A percentile compares a stretch with the other conserved stretches of the same genome.
Conservation (phyloP, 345 rosid genomes). For the Syzygium aromaticum region DNA sequence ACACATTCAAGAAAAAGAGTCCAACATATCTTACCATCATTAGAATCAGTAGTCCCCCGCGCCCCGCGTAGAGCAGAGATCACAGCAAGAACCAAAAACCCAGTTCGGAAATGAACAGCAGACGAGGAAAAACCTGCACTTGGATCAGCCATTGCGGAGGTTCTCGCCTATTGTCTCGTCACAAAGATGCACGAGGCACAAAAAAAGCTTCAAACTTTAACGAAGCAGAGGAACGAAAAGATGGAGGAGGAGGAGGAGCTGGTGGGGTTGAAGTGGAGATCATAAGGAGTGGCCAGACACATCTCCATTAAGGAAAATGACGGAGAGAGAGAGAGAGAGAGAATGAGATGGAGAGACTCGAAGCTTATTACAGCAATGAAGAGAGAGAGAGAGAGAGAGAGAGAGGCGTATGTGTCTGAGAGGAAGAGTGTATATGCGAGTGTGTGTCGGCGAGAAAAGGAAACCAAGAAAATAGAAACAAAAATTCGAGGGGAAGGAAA, state of each 20-base stretch:
- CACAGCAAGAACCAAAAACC: constrained; percentile 2
- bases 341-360: constrained; percentile 1
- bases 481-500: neutral
- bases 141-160: constrained; percentile 3
- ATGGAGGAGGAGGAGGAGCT: neutral
- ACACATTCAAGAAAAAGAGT: neutral
- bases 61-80: constrained; percentile 15
- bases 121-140: neutral
- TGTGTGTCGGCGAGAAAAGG: constrained; percentile 11
- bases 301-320: constrained; percentile 4
- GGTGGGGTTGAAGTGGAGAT: neutral
- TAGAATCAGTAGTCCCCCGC: constrained; percentile 28
- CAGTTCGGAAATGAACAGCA: constrained; percentile 2
- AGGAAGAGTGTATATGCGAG: neutral
- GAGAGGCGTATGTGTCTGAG: neutral
- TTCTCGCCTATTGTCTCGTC: neutral
- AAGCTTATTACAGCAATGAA: constrained; percentile 5
- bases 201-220: neutral
- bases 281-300: neutral
- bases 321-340: neutral
- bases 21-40: constrained; percentile 21
- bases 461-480: neutral
- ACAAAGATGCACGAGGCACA: neutral
- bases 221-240: neutral
- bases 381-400: constrained; percentile 2